A percentile compares a stretch with the other conserved stretches of the same genome.
phyloP scores from a whole-genome alignment of 164 flowering plant genomes.

The Euptelea pleiosperma region DNA sequence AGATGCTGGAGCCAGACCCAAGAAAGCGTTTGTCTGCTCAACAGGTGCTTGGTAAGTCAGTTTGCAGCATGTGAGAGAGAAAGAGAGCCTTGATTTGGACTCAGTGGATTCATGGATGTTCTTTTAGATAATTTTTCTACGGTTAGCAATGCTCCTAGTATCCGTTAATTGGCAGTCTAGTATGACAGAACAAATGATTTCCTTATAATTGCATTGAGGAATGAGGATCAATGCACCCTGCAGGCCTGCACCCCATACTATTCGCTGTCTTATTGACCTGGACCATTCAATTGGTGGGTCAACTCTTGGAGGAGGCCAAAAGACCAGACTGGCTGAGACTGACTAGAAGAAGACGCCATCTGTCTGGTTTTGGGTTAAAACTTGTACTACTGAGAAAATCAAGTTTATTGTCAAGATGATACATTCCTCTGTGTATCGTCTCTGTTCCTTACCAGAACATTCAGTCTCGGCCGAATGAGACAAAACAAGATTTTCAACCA shows the following conservation, averaged over 20 bases:
- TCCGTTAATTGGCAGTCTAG: not conserved
- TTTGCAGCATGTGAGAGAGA: not conserved
- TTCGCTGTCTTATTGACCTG: not conserved
- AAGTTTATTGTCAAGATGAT: not conserved
- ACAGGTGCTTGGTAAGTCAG: slow-evolving; percentile 89
- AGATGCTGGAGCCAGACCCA: slow-evolving; percentile 90
- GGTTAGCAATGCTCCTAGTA: not conserved
- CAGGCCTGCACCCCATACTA: not conserved
- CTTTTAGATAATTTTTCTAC: not conserved
- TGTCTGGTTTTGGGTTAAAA: not conserved
- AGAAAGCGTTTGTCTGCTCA: slow-evolving; percentile 82
- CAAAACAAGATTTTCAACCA: no score
- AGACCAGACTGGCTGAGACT: not conserved
- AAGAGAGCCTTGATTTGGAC: no score
- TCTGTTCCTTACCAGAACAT: no score
- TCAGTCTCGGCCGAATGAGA: no score
- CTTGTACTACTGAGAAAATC: not conserved
- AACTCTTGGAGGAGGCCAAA: not conserved
- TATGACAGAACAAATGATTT: not conserved
- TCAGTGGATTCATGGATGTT: not conserved
- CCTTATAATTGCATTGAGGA: not conserved
- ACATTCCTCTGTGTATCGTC: no score
- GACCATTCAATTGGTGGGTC: slow-evolving; percentile 5
- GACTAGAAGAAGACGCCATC: not conserved
- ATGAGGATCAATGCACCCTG: not conserved